Conservation (phyloP, 805 yeast species). For the Myxozyma udenii region DNA sequence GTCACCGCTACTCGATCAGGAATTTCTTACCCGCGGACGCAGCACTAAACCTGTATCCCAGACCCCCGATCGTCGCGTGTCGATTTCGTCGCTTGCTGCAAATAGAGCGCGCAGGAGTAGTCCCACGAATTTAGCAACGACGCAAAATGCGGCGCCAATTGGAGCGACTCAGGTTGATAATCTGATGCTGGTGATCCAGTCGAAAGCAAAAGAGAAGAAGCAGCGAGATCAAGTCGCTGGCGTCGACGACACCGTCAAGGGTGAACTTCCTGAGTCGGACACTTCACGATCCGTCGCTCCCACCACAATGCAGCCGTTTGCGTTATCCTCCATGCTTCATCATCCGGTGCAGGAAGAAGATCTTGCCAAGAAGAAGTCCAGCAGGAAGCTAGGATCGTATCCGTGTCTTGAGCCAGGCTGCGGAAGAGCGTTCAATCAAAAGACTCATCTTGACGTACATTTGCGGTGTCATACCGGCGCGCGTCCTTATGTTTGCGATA, state of each 20-base stretch:
- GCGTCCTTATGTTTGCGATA: conserved; percentile 76
- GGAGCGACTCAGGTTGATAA: conserved; percentile 74
- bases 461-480: conserved; percentile 82
- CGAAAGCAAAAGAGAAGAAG: conserved; percentile 56
- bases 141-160: conserved; percentile 1
- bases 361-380: too few species aligned
- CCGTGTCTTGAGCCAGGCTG: conserved; percentile 50
- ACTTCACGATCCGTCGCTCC: too few species aligned
- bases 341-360: too few species aligned
- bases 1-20: not conserved
- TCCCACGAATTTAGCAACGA: conserved; percentile 19
- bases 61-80: conserved; percentile 7
- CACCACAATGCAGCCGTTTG: too few species aligned
- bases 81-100: not conserved
- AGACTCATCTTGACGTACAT: conserved; percentile 90
- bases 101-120: conserved; percentile 9
- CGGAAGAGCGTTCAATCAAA: conserved; percentile 73
- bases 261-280: too few species aligned
- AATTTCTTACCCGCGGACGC: not conserved
- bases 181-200: conserved; percentile 85
- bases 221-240: not conserved
- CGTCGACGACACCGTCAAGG: too few species aligned
- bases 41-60: not conserved
- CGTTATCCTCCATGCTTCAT: too few species aligned
- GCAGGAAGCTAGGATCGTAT: conserved; percentile 44